Evolutionary conservation across 805 yeast genomes (phyloP).

Genomic region (Metschnikowia henanensis): DNA sequence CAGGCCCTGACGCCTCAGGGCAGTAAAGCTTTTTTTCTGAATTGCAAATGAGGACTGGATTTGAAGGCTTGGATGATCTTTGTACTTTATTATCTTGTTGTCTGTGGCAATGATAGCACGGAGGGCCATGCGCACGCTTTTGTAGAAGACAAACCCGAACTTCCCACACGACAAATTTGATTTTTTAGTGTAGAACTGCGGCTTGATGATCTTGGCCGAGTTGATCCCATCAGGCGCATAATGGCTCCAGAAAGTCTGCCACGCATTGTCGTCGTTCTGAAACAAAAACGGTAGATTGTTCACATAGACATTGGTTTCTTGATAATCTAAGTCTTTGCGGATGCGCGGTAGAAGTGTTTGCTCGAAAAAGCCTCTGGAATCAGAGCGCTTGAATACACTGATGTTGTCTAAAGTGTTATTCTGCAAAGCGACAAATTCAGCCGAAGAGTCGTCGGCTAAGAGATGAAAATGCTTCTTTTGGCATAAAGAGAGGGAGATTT

Average conservation of each 20-base stretch:
- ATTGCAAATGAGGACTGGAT: conserved; percentile 43
- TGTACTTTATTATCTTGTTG: conserved; percentile 34
- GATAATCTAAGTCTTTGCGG: conserved; percentile 36
- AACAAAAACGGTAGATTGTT: conserved; percentile 58
- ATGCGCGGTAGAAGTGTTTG: conserved; percentile 11
- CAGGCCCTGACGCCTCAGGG: background rate
- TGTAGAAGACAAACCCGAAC: conserved; percentile 65
- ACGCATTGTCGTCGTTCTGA: conserved; percentile 49
- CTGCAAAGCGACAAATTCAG: background rate
- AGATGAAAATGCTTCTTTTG: conserved; percentile 39
- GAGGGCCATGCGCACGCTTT: conserved; percentile 57
- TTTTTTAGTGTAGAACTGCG: conserved; percentile 32
- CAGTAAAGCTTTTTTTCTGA: conserved; percentile 25
- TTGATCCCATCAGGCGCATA: conserved; percentile 34
- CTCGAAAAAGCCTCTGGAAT: background rate
- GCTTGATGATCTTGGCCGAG: conserved; percentile 44
- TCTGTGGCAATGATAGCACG: conserved; percentile 58
- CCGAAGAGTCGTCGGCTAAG: conserved; percentile 14
- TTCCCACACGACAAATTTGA: conserved; percentile 15
- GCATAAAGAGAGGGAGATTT: conserved; percentile 29
- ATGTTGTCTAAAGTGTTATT: background rate
- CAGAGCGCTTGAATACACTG: background rate
- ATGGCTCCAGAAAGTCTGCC: conserved; percentile 41
- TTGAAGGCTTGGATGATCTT: conserved; percentile 19
- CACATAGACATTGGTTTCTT: conserved; percentile 73